These are phyloP conservation scores for Furcasterigmium furcatum DNA, from an alignment of 2,329 filamentous ascomycete species.

Conservation along the genomic window DNA sequence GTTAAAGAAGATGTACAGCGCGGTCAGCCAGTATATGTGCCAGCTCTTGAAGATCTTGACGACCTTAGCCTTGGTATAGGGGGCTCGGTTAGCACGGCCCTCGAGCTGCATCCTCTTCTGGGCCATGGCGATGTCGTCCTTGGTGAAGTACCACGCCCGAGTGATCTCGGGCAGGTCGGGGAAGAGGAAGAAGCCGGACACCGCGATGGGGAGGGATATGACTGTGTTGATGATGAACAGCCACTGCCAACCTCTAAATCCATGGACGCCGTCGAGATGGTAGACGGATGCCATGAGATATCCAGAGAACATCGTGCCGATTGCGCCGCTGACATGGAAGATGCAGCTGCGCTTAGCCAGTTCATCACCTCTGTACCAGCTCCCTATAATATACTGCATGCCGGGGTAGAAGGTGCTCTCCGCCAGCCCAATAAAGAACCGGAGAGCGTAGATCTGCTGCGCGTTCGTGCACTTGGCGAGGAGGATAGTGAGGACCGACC, in stretches of 20 bases:
- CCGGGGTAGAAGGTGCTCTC: slow-evolving; percentile 20
- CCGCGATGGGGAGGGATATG: slow-evolving; percentile 52
- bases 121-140: slow-evolving; percentile 32
- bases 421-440: slow-evolving; percentile 25
- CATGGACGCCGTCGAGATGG: slow-evolving; percentile 25
- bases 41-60: slow-evolving; percentile 60
- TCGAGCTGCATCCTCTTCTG: slow-evolving; percentile 38
- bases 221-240: slow-evolving; percentile 56
- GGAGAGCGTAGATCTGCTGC: slow-evolving; percentile 18
- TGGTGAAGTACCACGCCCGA: slow-evolving; percentile 18
- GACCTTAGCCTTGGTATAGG: slow-evolving; percentile 44
- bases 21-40: slow-evolving; percentile 58
- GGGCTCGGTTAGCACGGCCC: slow-evolving; percentile 36
- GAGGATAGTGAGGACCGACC: slow-evolving; percentile 27
- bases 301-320: slow-evolving; percentile 22
- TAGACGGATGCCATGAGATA: slow-evolving; percentile 33
- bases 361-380: slow-evolving; percentile 24
- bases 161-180: slow-evolving; percentile 16
- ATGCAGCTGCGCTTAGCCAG: slow-evolving; percentile 24
- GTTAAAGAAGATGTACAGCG: slow-evolving; percentile 63
- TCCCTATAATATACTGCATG: slow-evolving; percentile 20
- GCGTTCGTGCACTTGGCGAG: slow-evolving; percentile 31
- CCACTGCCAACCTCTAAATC: slow-evolving; percentile 50
- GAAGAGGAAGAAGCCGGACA: slow-evolving; percentile 46
- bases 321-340: slow-evolving; percentile 17